phyloP scores from a whole-genome alignment of 2,329 filamentous ascomycete genomes.

The Penicillium sp. region DNA sequence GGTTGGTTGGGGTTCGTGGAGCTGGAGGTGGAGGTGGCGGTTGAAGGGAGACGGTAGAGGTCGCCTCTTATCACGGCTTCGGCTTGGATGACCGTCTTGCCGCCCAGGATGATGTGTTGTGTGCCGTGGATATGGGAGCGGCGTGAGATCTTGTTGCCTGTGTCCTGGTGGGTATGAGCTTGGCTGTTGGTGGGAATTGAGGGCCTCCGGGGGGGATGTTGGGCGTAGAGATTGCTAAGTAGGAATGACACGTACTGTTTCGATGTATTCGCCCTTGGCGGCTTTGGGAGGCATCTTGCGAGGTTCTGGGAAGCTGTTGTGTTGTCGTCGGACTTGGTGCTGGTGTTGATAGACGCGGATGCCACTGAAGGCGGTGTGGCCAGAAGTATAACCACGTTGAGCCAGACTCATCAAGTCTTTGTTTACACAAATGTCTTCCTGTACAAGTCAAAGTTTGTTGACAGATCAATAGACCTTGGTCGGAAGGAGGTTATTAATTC shows the following conservation, averaged over 20 bases:
- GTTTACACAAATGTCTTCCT: too few relatives aligned
- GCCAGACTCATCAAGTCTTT: too few relatives aligned
- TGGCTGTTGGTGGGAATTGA: conserved; percentile 3
- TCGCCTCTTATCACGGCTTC: conserved; percentile 94
- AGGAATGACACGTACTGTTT: conserved; percentile 66
- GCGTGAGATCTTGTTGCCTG: conserved; percentile 96
- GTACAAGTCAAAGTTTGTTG: too few relatives aligned
- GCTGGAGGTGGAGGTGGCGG: conserved; percentile 26
- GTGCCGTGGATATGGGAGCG: conserved; percentile 90
- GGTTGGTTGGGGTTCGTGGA: conserved; percentile 36
- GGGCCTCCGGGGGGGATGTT: not conserved
- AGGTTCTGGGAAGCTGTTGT: not conserved
- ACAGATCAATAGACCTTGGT: too few relatives aligned
- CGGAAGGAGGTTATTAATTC: too few relatives aligned
- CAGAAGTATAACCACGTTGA: not conserved
- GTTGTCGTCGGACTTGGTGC: not conserved
- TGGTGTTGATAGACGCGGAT: conserved; percentile 4
- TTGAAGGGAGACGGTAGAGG: conserved; percentile 59
- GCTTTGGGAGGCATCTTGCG: conserved; percentile 70
- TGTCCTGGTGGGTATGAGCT: conserved; percentile 64
- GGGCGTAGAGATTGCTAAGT: not conserved
- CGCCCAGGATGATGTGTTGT: conserved; percentile 96
- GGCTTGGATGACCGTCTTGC: conserved; percentile 92
- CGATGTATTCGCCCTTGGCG: conserved; percentile 90
- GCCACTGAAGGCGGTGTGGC: conserved; percentile 10